Base-by-base conservation (phyloP, 2,329 filamentous ascomycete genomes). In the Alternaria solani region DNA sequence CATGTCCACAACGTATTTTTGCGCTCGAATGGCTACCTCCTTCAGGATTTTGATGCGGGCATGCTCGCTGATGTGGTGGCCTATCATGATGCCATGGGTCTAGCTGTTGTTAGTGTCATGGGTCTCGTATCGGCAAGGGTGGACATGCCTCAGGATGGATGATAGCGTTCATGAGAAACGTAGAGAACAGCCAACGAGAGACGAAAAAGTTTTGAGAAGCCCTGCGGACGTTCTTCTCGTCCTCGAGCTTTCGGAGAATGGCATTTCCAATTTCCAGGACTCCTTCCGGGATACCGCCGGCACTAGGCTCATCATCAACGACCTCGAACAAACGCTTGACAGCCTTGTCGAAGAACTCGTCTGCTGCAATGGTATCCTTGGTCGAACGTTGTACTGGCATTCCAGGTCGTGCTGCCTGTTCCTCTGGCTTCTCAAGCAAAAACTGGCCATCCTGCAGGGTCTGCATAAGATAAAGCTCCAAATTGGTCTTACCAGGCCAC, bases 401-500 rank as follows among this genome's bases (percentile, higher is more conserved):
- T 65, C 90, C 84, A 61, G 89, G 88, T 36, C 89, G 87, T 63
- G 91, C 73, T 7, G 78, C 86, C 70, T 92, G 90, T 73, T 93
- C 91, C 77, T 94, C 91, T 71, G 92, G 89, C 73, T 91, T 89
- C 73, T 97, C 93, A 69, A 97, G 84, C 58, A 98, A 84, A 75
- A 97, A 97, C 39, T 93, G 91, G 67, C 95, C 95, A 70, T 96
- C 91, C 79, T 97, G 92, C 32, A 99, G 86, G 61, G 96, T 92
- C 75, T 95, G 92, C 91, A 97, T 95, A 12, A 99, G 86, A 77
- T 94, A 98, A 80, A 93, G 91, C 80, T 97, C 94, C 84, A 99
- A 89, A 65, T 93, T 95, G 67, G 90, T 88, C 71, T 91, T 93
- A 58, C 93, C 93, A 41, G 92, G 91, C 94, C 94, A 98, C 78